Evolutionary conservation across 805 yeast species (phyloP).

Genomic region (Pichia sporocuriosa): DNA sequence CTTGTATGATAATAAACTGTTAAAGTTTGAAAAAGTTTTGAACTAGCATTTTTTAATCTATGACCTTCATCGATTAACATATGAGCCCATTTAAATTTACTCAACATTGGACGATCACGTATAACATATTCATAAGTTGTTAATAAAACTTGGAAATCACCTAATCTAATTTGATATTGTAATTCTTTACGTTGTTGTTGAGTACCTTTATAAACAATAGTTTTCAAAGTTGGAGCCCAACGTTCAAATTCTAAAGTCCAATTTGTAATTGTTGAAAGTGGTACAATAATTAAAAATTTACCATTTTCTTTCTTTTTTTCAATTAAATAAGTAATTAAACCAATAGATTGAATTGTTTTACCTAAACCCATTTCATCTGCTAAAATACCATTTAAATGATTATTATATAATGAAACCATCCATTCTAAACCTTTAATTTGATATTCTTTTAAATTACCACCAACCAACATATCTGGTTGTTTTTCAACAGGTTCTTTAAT

Average conservation of each 20-base stretch:
- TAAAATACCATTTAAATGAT: conserved; percentile 54
- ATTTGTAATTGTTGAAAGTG: conserved; percentile 75
- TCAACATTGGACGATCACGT: conserved; percentile 63
- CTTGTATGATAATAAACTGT: conserved; percentile 67
- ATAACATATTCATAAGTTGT: conserved; percentile 81
- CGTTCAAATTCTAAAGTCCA: conserved; percentile 83
- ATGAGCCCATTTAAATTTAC: conserved; percentile 71
- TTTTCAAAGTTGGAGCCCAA: conserved; percentile 79
- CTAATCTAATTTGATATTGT: conserved; percentile 56
- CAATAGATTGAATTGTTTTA: conserved; percentile 70
- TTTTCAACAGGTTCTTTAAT: conserved; percentile 57
- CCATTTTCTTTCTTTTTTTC: conserved; percentile 62
- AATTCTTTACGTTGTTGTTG: conserved; percentile 63
- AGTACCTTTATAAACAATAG: conserved; percentile 70
- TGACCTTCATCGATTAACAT: conserved; percentile 92
- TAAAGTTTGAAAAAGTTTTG: conserved; percentile 66
- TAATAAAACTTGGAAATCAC: conserved; percentile 68
- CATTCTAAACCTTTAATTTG: conserved; percentile 60
- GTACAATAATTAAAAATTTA: conserved; percentile 75
- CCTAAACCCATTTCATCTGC: conserved; percentile 69
- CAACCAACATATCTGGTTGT: conserved; percentile 66
- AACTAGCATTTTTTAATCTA: conserved; percentile 74
- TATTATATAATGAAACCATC: conserved; percentile 60
- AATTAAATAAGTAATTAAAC: conserved; percentile 61
- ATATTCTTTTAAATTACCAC: conserved; percentile 75